Evolutionary conservation across 352 stramenopile genomes (phyloP), one percentile per base, ranked within the genome.

Genomic region (Globisporangium camurandrum): DNA sequence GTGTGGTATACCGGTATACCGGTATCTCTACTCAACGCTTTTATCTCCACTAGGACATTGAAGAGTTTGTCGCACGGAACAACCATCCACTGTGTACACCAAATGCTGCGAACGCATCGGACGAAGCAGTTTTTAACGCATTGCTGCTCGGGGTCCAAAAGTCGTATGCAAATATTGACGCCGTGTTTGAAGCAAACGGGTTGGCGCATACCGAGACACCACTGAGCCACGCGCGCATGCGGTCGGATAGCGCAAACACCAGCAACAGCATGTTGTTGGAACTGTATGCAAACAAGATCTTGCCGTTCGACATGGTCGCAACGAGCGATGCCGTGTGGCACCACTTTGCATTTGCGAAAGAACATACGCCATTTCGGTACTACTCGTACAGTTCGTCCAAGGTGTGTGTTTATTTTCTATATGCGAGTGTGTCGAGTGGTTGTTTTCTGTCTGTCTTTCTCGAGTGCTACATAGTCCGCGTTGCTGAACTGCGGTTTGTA

Each of bases 81-180:
- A 47, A 59, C 16, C 47, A n/a, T n/a, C n/a, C n/a, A n/a, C n/a
- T 75, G 46, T 56, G 66, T 47, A 24, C 43, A 2, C 44, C 71
- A 3, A 52, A n/a, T n/a, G n/a, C 52, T 7, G 34, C 63, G 16
- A 54, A 71, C 11, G 27, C 41, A 8, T 48, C 51, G 17, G 69
- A 76, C 40, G 55, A 57, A 4, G 51, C 56, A 19, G 47, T 66
- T 19, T 80, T 75, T 38, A 38, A 69, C 12, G 57, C 67, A n/a
- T 16, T 80, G n/a, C 31, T 63, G 3, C 28, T 33, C 3, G 57
- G 56, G 3, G 54, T 80, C n/a, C 61, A 80, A 46, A 54, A 55
- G 2, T 60, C 69, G 40, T 74, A 70, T 46, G 54, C 62, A 20
- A 64, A 80, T 51, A 59, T 67, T 3, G 59, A 63, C 23, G 51